A percentile compares a stretch with the other conserved stretches of the same genome.
These are phyloP conservation scores for Suillus bovinus DNA, from an alignment of 768 basidiomycete species.

Conservation along the genomic window DNA sequence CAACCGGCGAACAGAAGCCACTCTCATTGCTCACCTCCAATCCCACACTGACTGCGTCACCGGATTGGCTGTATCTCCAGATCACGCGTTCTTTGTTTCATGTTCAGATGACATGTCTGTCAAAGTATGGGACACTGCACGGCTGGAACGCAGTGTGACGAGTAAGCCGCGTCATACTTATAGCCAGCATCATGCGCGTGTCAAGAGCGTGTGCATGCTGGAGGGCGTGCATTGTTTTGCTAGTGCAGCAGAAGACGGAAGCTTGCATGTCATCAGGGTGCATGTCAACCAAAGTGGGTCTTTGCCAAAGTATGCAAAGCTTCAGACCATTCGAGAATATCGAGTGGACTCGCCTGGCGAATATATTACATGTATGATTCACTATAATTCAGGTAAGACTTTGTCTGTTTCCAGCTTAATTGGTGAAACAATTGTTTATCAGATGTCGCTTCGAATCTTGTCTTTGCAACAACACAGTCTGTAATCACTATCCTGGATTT, in stretches of 20 bases:
- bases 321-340: constrained; percentile 82
- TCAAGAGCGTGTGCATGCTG: constrained; percentile 73
- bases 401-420: not conserved
- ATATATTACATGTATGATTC: constrained; percentile 81
- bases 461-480: constrained; percentile 85
- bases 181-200: constrained; percentile 66
- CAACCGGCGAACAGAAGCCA: constrained; percentile 67
- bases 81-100: constrained; percentile 93
- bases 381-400: constrained; percentile 71
- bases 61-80: constrained; percentile 84
- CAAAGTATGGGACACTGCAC: constrained; percentile 89
- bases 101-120: constrained; percentile 93
- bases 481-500: constrained; percentile 77
- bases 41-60: constrained; percentile 84
- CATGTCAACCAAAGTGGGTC: constrained; percentile 66
- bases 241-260: constrained; percentile 82
- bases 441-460: constrained; percentile 80
- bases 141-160: constrained; percentile 93
- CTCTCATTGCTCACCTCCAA: constrained; percentile 79
- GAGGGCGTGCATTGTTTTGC: constrained; percentile 91
- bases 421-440: constrained; percentile 9
- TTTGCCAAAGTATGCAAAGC: constrained; percentile 80
- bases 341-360: constrained; percentile 70
- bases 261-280: constrained; percentile 81
- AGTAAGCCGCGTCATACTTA: constrained; percentile 78